Evolutionary conservation across 306 rosid species (phyloP), one percentile per base, ranked within the genome.

Genomic region (Malus fusca): DNA sequence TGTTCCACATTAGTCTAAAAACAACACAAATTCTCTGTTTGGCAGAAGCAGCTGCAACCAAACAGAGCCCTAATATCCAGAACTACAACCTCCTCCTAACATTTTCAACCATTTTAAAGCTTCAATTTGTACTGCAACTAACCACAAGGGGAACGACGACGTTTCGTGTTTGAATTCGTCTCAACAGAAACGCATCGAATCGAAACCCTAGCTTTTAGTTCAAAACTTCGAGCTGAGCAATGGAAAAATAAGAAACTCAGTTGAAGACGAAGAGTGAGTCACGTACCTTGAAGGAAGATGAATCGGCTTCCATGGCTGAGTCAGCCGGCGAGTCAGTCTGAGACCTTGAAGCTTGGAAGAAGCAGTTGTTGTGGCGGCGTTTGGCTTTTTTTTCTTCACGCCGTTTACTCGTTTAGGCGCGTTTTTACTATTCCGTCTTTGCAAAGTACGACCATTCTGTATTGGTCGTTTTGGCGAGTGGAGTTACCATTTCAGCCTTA

Each of bases 211-310:
- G 69, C 51, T 21, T 52, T 28, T 35, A 8, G 67, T 69, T 35
- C 56, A 19, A 73, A 67, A 19, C 4, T 67, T 59, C 11, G 8
- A 46, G 28, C 17, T 9, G 64, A 66, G 42, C 30, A 74, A 60
- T 5, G 66, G 42, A 37, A 59, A 66, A 28, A 5, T 6, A 63
- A 17, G 48, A n/a, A 8, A 44, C 44, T 28, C 26, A 15, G 28
- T 59, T 22, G 8, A 10, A 17, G 7, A 42, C 19, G 30, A 42
- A 10, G 56, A 23, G 55, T 18, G 66, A 35, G 42, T 6, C 48
- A 3, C 53, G 21, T 65, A 77, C 81, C 75, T 77, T 77, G 78
- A 72, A 81, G 14, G 78, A 26, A 66, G 81, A 74, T 31, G 79
- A 51, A 22, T 51, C 11, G 28, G 66, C 43, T 25, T 51, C 66